Base-by-base conservation (phyloP, 495 filamentous ascomycete genomes). In the Penicillium waksmanii region DNA sequence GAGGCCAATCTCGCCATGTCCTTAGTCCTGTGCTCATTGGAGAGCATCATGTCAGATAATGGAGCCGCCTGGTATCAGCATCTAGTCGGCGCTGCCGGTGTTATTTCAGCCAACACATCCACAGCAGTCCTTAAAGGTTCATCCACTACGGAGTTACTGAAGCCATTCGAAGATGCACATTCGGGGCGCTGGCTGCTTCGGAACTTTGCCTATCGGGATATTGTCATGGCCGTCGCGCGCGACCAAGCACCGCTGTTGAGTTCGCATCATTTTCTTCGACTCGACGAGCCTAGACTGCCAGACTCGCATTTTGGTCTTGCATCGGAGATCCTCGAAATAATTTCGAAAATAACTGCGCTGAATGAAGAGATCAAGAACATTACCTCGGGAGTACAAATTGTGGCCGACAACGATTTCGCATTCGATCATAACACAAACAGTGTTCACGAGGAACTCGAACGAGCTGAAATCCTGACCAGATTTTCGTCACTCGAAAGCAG, bases 301-400 rank as follows among this genome's bases (percentile, higher is more conserved):
- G 59, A 61, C 48, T 61, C 59, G 5, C 50, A 61, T 53, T 61
- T 61, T 34, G 59, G 59, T 23, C 53, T 61, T 51, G 59, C 59
- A 12, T 61, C 53, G 0, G 59, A 61, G 40, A 57, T 61, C 12
- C 25, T 61, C 34, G 53, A 47, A 15, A 53, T 61, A 10, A 15
- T 61, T 15, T 61, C 53, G 1, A 0, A 18, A 11, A 61, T 51
- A 10, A 51, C 46, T 2, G 17, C 13, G 4, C 44, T 61, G 15
- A 61, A 61, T 50, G 25, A 55, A 18, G 3, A 56, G 12, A 11
- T 55, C 34, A 61, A 61, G 38, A 18, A 0, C 6, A 18, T 15
- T 18, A 15, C 12, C 18, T 55, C 15, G 15, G 5, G 4, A 19
- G 2, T 19, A 21, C 17, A 1, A 44, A 44, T 0, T 3, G 9